Evolutionary conservation across 2,329 filamentous ascomycete genomes (phyloP), one percentile per base, ranked within the genome.

Genomic region (Epichloe sibirici): DNA sequence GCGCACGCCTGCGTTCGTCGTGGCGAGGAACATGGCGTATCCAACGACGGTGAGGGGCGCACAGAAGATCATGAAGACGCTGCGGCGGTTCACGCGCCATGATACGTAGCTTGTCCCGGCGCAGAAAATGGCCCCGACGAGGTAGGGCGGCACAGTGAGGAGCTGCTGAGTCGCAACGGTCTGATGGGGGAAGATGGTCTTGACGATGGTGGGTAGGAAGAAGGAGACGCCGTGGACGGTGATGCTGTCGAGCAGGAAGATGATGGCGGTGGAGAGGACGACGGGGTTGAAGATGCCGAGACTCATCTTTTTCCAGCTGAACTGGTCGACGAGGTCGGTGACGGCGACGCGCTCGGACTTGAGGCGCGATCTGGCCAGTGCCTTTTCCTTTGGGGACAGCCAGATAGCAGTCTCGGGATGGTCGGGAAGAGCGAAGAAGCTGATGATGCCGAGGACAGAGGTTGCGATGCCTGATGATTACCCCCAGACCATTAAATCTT

Each of bases 151-250:
- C 0, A 87, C 84, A 0, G 83, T 87, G 57, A 77, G 77, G 0
- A 88, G 76, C 66, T 88, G 85, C 63, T 86, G 81, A 11, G 70
- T 74, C 28, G 85, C 69, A 8, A 81, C 75, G 13, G 70, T 71
- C 51, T 70, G 66, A 3, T 73, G 59, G 0, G 82, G 83, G 61
- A 86, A 87, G 63, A 88, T 87, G 5, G 78, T 85, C 44, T 69
- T 67, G 43, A 88, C 81, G 56, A 89, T 87, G 0, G 83, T 88
- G 0, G 85, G 85, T 0, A 78, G 69, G 67, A 88, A 89, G 72
- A 87, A 86, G 2, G 80, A 80, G 2, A 88, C 71, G 4, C 84
- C 84, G 61, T 87, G 82, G 1, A 88, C 84, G 0, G 84, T 88
- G 62, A 88, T 79, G 65, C 83, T 85, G 71, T 82, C 72, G 53